These are phyloP conservation scores for Dactylonectria macrodidyma DNA, from an alignment of 2,329 filamentous ascomycete species.

Conservation along the genomic window DNA sequence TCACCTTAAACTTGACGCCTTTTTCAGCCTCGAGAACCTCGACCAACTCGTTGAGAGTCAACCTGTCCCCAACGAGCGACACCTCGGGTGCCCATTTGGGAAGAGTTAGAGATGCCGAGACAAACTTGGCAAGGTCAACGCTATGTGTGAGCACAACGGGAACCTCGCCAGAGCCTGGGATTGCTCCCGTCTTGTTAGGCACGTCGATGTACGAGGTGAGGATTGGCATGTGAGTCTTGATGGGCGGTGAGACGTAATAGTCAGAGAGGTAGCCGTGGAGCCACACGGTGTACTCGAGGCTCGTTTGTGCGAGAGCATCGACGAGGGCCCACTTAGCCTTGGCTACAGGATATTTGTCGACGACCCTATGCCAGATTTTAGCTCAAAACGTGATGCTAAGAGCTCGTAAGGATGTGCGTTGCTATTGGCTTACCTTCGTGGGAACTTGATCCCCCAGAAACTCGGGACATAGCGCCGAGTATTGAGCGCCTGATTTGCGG, in stretches of 20 bases:
- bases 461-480: constrained; percentile 12
- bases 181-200: background rate
- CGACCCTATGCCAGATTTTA: background rate
- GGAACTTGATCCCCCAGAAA: background rate
- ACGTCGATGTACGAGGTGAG: constrained; percentile 5
- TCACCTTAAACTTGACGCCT: background rate
- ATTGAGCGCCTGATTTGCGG: background rate
- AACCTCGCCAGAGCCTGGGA: constrained; percentile 9
- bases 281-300: background rate
- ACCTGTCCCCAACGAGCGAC: constrained; percentile 13
- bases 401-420: background rate
- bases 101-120: background rate
- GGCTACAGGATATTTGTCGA: background rate
- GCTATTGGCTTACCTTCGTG: background rate
- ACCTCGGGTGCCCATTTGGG: background rate
- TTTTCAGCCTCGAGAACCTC: background rate
- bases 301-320: background rate
- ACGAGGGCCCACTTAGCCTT: background rate
- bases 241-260: background rate
- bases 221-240: constrained; percentile 4
- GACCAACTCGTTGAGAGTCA: constrained; percentile 14
- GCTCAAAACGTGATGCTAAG: background rate
- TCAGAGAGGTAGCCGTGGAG: background rate
- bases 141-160: constrained; percentile 8
- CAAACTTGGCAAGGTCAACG: constrained; percentile 18